Evolutionary conservation across 805 yeast species (phyloP).

Genomic region (Metschnikowia rubicola): DNA sequence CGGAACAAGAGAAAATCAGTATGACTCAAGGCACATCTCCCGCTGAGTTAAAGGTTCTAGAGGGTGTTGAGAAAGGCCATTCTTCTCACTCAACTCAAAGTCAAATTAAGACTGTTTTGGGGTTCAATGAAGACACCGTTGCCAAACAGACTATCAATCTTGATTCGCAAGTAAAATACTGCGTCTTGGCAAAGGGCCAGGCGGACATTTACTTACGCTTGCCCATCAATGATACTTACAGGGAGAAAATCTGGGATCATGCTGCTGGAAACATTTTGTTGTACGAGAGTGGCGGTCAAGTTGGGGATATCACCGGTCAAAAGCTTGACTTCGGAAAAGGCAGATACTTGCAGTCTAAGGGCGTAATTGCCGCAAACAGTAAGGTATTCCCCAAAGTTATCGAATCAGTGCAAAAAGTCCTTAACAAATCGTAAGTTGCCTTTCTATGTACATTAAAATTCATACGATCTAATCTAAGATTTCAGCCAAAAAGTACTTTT

Average conservation of each 20-base stretch:
- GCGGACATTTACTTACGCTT: conserved; percentile 90
- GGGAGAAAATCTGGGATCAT: conserved; percentile 98
- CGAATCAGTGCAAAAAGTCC: conserved; percentile 38
- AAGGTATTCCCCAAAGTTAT: conserved; percentile 50
- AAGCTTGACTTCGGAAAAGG: conserved; percentile 82
- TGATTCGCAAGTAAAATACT: conserved; percentile 96
- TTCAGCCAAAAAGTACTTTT: conserved; percentile 51
- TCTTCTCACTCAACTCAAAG: conserved; percentile 87
- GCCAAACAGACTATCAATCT: conserved; percentile 64
- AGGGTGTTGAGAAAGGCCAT: conserved; percentile 94
- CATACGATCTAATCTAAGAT: conserved; percentile 6
- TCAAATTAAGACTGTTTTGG: conserved; percentile 60
- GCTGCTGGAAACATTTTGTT: conserved; percentile 92
- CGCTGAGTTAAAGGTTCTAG: conserved; percentile 64
- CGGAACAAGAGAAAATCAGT: conserved; percentile 36
- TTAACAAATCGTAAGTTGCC: conserved; percentile 1
- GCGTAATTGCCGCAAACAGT: conserved; percentile 81
- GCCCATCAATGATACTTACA: conserved; percentile 71
- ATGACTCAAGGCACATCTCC: conserved; percentile 51
- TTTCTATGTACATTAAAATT: conserved; percentile 2
- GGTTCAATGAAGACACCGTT: conserved; percentile 47
- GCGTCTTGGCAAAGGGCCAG: conserved; percentile 83
- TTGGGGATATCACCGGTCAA: conserved; percentile 77
- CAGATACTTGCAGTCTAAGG: conserved; percentile 75
- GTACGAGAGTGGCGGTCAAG: conserved; percentile 87